Evolutionary conservation across 495 filamentous ascomycete genomes (phyloP).

Genomic region (Corynascus novoguineensis): DNA sequence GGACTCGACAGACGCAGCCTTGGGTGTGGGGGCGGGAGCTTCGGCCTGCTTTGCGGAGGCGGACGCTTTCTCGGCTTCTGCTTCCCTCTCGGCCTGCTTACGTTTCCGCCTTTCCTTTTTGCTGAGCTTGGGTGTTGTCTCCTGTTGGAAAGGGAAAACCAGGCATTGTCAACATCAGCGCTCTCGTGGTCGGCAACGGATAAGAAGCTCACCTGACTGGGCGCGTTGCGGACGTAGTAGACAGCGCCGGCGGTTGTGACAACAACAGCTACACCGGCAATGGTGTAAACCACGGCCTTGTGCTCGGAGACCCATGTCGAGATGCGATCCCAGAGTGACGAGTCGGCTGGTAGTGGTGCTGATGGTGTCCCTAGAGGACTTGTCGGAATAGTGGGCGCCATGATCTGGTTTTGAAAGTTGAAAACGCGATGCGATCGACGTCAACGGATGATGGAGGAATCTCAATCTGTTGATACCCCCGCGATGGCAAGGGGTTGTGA

Average conservation of each 20-base stretch:
- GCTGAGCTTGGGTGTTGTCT: constrained; percentile 36
- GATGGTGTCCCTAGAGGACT: constrained; percentile 35
- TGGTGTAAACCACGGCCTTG: constrained; percentile 90
- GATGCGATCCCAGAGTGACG: constrained; percentile 81
- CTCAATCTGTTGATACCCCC: neutral
- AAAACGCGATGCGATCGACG: neutral
- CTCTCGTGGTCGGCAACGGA: neutral
- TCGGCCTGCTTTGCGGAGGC: constrained; percentile 12
- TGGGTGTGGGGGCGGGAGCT: constrained; percentile 32
- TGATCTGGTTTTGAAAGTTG: constrained; percentile 19
- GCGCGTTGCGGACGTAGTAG: constrained; percentile 67
- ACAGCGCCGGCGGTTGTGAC: constrained; percentile 83
- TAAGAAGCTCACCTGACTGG: constrained; percentile 25
- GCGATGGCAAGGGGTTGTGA: neutral
- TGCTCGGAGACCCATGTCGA: constrained; percentile 92
- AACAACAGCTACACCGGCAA: constrained; percentile 88
- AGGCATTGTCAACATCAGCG: neutral
- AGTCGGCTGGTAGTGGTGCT: constrained; percentile 39
- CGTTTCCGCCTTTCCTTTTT: constrained; percentile 59
- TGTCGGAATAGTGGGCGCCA: constrained; percentile 39
- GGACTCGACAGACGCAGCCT: constrained; percentile 54
- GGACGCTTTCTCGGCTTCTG: constrained; percentile 41
- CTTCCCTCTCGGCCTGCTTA: constrained; percentile 65
- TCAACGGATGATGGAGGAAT: neutral
- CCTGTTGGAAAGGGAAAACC: constrained; percentile 14